phyloP scores from a whole-genome alignment of 140 eudicot genomes.

The Anethum foeniculum region DNA sequence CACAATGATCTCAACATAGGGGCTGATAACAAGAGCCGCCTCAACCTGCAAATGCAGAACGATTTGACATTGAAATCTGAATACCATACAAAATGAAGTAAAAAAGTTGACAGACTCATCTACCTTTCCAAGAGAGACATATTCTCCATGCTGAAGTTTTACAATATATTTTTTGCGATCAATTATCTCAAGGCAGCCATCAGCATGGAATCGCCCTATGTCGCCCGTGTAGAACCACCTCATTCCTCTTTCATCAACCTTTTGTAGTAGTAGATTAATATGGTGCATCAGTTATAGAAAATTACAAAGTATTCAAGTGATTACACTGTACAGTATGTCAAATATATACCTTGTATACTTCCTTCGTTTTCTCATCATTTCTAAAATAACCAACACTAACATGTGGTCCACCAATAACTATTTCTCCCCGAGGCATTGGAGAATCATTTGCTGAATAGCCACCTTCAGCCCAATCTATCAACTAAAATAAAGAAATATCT shows the following conservation, averaged over 20 bases:
- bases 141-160: constrained; percentile 97
- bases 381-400: constrained; percentile 89
- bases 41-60: constrained; percentile 55
- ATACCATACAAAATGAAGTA: constrained; percentile 3
- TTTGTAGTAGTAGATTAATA: constrained; percentile 4
- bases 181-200: constrained; percentile 91
- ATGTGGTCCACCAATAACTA: constrained; percentile 90
- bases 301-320: background rate
- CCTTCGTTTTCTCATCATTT: constrained; percentile 73
- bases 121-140: constrained; percentile 94
- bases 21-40: constrained; percentile 58
- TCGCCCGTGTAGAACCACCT: constrained; percentile 99
- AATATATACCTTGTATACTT: constrained; percentile 69
- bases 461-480: constrained; percentile 95
- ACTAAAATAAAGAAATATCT: constrained; percentile 27
- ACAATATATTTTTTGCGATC: constrained; percentile 96
- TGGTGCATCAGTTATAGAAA: background rate
- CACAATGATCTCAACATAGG: constrained; percentile 78
- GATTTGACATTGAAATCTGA: background rate
- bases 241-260: constrained; percentile 90
- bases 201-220: constrained; percentile 70
- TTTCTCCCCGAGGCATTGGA: constrained; percentile 97
- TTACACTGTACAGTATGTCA: background rate
- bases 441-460: constrained; percentile 75
- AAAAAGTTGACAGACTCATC: background rate